Evolutionary conservation across 2,329 filamentous ascomycete genomes (phyloP), one percentile per base, ranked within the genome.

Genomic region (Lasiodiplodia theobromae): DNA sequence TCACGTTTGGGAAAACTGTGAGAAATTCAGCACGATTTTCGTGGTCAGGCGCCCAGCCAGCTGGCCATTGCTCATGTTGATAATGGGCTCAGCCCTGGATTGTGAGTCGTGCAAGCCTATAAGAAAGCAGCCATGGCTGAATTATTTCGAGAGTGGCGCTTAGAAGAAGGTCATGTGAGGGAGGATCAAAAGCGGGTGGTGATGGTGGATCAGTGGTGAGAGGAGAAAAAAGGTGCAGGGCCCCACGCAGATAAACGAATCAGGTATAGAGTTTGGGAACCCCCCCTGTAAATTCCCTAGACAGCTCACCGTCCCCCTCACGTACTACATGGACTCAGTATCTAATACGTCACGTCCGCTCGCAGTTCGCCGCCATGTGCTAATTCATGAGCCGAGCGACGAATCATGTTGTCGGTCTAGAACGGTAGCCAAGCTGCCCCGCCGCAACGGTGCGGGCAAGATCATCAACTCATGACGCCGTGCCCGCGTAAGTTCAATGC

Each of bases 381-480:
- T 37, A 37, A 44, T 51, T 21, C 54, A 37, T 18, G 21, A 25
- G 60, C 60, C 60, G 47, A 38, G 34, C 38, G 47, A 34, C 60
- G 44, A 64, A 64, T 64, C 47, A 52, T 21, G 21, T 7, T 44
- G 11, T 16, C 7, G 16, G n/a, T 6, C n/a, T 63, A 44, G 21
- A 14, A 21, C 40, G 11, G 57, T n/a, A 25, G 57, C 57, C 57
- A 62, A 62, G 57, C 16, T 62, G 40, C 28, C 60, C 60, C 40
- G 38, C 57, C 14, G 18, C 18, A 40, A 34, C 31, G 18, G 8
- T 49, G n/a, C 60, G 28, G n/a, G 28, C 38, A 60, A 21, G 56
- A 58, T 60, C 57, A 14, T 18, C 16, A 16, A 63, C 58, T 63
- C 58, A 64, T 64, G 60, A 64, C 60, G 60, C 60, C 38, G 51